phyloP scores from a whole-genome alignment of 192 early-diverging fungal genomes.

The Jimgerdemannia flammicorona region DNA sequence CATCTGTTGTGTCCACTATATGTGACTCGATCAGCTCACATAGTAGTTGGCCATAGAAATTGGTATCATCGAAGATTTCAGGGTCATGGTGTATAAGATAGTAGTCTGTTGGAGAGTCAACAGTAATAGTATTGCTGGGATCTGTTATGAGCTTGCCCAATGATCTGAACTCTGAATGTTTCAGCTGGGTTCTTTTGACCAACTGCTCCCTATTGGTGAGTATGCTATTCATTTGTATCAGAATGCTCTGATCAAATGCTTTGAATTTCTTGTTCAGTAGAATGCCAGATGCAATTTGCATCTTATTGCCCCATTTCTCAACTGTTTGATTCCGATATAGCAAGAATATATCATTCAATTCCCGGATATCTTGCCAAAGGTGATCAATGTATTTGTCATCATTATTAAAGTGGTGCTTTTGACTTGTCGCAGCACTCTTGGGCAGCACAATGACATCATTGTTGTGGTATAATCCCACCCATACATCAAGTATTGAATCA shows the following conservation, averaged over 20 bases:
- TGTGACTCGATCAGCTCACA: conserved; percentile 93
- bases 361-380: conserved; percentile 55
- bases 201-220: conserved; percentile 71
- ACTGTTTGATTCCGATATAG: conserved; percentile 81
- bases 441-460: conserved; percentile 29
- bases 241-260: conserved; percentile 76
- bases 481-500: conserved; percentile 36
- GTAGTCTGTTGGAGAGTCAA: too few relatives aligned
- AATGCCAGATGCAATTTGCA: conserved; percentile 65
- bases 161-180: conserved; percentile 65
- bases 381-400: conserved; percentile 42
- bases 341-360: conserved; percentile 61
- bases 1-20: conserved; percentile 83
- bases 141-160: too few relatives aligned
- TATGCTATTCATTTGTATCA: conserved; percentile 69
- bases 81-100: conserved; percentile 70
- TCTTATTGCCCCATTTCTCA: conserved; percentile 93
- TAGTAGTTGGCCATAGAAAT: conserved; percentile 92
- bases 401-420: conserved; percentile 43
- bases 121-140: too few relatives aligned
- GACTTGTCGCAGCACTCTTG: conserved; percentile 19
- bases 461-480: conserved; percentile 38
- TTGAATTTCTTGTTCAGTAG: conserved; percentile 90
- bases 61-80: conserved; percentile 94
- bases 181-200: conserved; percentile 83